phyloP scores from a whole-genome alignment of 768 basidiomycete species.

The Suillus discolor region DNA sequence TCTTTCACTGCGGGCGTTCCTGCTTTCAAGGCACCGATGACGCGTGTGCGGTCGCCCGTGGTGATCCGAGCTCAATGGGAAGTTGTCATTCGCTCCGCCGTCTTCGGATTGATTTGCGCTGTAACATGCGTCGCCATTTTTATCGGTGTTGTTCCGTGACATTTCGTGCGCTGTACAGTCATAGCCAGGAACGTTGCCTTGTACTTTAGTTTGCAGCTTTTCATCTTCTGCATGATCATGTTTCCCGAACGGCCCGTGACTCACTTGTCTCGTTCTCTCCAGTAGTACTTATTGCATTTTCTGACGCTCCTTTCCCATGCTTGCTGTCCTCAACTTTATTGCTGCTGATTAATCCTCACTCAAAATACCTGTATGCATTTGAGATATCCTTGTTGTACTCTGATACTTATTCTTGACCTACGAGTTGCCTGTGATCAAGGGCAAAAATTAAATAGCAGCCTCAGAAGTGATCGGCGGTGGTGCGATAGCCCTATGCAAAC shows the following conservation, averaged over 20 bases:
- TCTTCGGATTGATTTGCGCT: constrained; percentile 46
- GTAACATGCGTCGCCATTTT: constrained; percentile 32
- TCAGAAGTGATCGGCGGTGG: not conserved
- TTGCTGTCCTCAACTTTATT: not conserved
- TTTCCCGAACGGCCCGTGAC: not conserved
- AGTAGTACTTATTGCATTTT: not conserved
- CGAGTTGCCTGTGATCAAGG: not conserved
- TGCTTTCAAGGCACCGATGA: constrained; percentile 70
- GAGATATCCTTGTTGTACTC: constrained; percentile 3
- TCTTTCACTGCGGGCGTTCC: constrained; percentile 52
- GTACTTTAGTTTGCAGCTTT: not conserved
- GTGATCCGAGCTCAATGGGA: constrained; percentile 86
- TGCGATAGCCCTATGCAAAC: not conserved
- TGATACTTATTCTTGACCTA: not conserved
- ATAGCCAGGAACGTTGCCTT: not conserved
- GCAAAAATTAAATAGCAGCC: not conserved
- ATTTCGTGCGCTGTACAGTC: constrained; percentile 15
- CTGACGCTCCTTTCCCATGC: not conserved
- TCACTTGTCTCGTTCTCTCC: not conserved
- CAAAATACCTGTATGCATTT: not conserved
- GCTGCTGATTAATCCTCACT: not conserved
- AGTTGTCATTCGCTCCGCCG: constrained; percentile 65
- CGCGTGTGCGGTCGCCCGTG: constrained; percentile 66
- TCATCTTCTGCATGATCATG: not conserved
- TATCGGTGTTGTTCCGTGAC: constrained; percentile 30